Base-by-base conservation (phyloP, 495 filamentous ascomycete species). In the Pseudoneurospora amorphoporcata region DNA sequence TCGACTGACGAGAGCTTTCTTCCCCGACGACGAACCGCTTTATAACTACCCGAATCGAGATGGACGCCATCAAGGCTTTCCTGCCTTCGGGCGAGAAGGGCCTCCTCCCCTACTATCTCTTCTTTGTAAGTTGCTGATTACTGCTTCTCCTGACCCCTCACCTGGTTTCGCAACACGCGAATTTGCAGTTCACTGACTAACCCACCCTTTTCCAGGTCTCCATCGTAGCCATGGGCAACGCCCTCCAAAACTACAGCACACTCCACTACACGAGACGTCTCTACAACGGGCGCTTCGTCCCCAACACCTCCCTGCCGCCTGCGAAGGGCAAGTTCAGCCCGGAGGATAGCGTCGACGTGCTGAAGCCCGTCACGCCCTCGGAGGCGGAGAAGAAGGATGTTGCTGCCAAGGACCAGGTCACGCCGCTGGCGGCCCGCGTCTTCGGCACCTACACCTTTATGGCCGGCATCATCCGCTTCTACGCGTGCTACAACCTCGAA, bases 381-480 rank as follows among this genome's bases (percentile, higher is more conserved):
- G 76, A 81, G 81, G 70, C 82, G 73, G 79, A 87, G 81, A 80
- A 82, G 79, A 65, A 65, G 53, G 53, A 9, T 12, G 53, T 23
- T 35, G 47, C 47, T 29, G 80, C 82, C 23, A 79, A 79, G 74
- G 84, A 86, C 75, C 84, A 88, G 74, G 88, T 90, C 32, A 93
- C 90, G 4, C 85, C 90, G 5, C 88, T 98, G 42, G 90, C 90
- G 35, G 89, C 91, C 7, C 91, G 95, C 70, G 88, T 92, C 10
- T 98, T 98, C 79, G 96, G 93, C 53, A 97, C 93, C 72, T 99
- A 94, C 89, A 98, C 94, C 0, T 86, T 95, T 74, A 80, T 97
- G 69, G 87, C 90, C 14, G 84, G 87, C 41, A 81, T 97, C 41
- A 85, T 98, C 68, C 89, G 95, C 39, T 77, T 94, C 74, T 96